These are phyloP conservation scores for Hypericum perforatum DNA, from an alignment of 345 rosid genomes.

Conservation along the genomic window DNA sequence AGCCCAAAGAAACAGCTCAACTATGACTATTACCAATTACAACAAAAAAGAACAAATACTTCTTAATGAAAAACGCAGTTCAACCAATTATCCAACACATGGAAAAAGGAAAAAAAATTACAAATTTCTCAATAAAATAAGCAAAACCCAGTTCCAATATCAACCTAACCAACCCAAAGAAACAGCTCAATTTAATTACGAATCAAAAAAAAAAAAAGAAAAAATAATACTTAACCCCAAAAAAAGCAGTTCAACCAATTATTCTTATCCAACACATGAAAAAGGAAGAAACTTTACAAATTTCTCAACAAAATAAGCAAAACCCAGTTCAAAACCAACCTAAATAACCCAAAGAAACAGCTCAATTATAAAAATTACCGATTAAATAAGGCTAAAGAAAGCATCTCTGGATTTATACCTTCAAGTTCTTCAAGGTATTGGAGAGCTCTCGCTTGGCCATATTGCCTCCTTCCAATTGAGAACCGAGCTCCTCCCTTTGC, in stretches of 20 bases:
- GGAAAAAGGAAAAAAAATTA: background rate
- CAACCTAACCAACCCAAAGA: background rate
- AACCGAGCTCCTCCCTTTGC: background rate
- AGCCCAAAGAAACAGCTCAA: background rate
- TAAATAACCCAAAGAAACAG: background rate
- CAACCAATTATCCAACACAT: background rate
- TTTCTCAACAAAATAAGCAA: conserved; percentile 10
- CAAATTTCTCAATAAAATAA: conserved; percentile 7
- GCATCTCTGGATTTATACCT: conserved; percentile 30
- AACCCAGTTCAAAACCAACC: conserved; percentile 11
- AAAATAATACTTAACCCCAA: background rate
- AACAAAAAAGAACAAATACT: background rate
- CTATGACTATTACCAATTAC: no score
- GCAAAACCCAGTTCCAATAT: conserved; percentile 14
- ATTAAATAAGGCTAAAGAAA: background rate
- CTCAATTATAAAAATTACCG: no score
- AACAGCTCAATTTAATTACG: no score
- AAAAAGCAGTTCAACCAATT: background rate
- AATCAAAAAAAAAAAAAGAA: background rate
- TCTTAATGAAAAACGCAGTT: background rate
- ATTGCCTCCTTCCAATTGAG: background rate
- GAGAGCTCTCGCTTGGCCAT: conserved; percentile 91
- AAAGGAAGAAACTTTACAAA: background rate
- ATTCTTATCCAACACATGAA: background rate
- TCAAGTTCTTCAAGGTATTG: conserved; percentile 69